Evolutionary conservation across 352 stramenopile genomes (phyloP), one percentile per base, ranked within the genome.

Genomic region (Globisporangium spiculum): DNA sequence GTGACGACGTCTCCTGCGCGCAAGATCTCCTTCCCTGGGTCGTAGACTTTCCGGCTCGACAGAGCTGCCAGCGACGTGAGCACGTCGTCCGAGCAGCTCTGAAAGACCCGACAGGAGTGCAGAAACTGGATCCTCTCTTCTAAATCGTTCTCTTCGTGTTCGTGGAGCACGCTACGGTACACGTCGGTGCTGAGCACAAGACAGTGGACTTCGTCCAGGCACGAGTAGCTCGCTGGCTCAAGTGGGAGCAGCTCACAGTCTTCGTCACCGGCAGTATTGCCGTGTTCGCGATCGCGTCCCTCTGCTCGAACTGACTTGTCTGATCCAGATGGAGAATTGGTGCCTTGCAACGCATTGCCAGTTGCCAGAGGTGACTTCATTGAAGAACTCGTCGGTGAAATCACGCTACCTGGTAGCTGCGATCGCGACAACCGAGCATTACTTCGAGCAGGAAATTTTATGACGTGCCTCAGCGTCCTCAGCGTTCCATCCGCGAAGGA

Each of bases 71-170:
- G 61, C 20, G 75, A 70, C 24, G 67, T 71, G 12, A 92, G 61
- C 65, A 83, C 77, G 12, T 89, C 83, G 12, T 85, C 78, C 0
- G 75, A 70, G 61, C 80, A 89, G 32, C 71, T 81, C 36, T 88
- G 76, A 64, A 92, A 92, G 16, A 86, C 84, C 56, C 84, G 79
- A 52, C 84, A 92, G 10, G 76, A 70, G 34, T 77, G 78, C 12
- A 92, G 65, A 48, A 91, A 89, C 36, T 80, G 68, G 27, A 81
- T 68, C 18, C 82, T 76, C 24, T 90, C 75, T 50, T 84, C 73
- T 20, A 89, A 70, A 34, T 84, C 57, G 2, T n/a, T 46, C 20
- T 79, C 70, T 48, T 90, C 81, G 62, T 88, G 72, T 0, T 80
- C 73, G 18, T 76, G 64, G 50, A 92, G 73, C 32, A 90, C 80